Evolutionary conservation across 805 yeast genomes (phyloP).

Genomic region (Metschnikowia proteae): DNA sequence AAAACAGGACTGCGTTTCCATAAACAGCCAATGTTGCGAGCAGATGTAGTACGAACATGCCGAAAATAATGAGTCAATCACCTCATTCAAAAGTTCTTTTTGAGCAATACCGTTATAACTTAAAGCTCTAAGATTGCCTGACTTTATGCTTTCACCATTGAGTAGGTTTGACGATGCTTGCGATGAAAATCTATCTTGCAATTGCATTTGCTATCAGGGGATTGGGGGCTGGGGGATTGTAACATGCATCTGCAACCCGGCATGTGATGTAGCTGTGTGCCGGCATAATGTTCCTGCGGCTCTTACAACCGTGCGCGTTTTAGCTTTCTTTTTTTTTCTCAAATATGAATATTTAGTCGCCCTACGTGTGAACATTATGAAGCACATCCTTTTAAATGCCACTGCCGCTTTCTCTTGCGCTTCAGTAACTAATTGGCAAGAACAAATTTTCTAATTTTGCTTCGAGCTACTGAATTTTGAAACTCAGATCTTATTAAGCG

Average conservation of each 20-base stretch:
- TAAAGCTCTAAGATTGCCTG: not conserved
- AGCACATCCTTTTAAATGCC: slow-evolving; percentile 1
- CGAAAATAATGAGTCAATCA: too few relatives aligned
- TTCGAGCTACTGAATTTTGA: not conserved
- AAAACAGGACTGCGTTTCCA: not conserved
- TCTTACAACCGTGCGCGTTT: not conserved
- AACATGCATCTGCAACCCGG: slow-evolving; percentile 1
- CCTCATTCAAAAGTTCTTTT: not conserved
- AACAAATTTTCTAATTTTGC: not conserved
- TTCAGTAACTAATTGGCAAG: not conserved
- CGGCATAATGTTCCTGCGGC: slow-evolving; percentile 1
- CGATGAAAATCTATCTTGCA: not conserved
- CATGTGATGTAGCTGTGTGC: slow-evolving; percentile 1
- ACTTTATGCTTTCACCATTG: too few relatives aligned
- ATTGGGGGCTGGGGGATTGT: not conserved
- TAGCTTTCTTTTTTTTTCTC: slow-evolving; percentile 1
- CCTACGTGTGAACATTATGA: slow-evolving; percentile 4
- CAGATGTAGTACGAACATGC: not conserved
- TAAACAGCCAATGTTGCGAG: not conserved
- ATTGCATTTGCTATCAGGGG: not conserved
- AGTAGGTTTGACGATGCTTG: not conserved
- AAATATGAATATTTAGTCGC: not conserved
- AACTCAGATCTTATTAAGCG: not conserved
- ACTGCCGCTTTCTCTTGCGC: not conserved
- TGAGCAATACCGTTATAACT: not conserved